Evolutionary conservation across 1,139 yeast species (phyloP).

Genomic region (Zygoascus meyerae): DNA sequence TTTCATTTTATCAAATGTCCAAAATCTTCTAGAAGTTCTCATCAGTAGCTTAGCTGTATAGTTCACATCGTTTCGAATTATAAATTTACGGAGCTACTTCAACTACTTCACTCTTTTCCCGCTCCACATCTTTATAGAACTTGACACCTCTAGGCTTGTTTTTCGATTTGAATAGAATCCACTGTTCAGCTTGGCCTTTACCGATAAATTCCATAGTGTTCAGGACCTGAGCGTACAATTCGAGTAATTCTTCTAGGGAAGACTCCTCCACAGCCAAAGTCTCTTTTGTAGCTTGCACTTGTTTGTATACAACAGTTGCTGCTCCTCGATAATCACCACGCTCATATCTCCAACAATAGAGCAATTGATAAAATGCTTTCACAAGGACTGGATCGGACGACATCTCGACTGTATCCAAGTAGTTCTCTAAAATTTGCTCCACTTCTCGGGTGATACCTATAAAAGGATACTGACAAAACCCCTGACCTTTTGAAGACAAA

Average conservation of each 20-base stretch:
- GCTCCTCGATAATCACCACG: constrained; percentile 31
- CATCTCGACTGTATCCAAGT: constrained; percentile 18
- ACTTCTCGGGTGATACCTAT: constrained; percentile 24
- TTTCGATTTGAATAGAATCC: constrained; percentile 22
- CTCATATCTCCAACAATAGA: constrained; percentile 32
- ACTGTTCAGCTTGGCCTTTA: constrained; percentile 23
- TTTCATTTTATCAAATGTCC: not conserved
- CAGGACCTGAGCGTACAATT: constrained; percentile 22
- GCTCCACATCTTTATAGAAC: constrained; percentile 5
- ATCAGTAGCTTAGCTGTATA: not conserved
- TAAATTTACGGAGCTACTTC: constrained; percentile 16
- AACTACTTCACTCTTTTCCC: constrained; percentile 17
- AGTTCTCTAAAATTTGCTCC: constrained; percentile 18
- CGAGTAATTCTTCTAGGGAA: constrained; percentile 7
- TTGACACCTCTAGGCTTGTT: not conserved
- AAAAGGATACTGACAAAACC: constrained; percentile 30
- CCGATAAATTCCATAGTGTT: constrained; percentile 28
- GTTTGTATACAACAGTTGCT: constrained; percentile 22
- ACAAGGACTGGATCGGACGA: constrained; percentile 10
- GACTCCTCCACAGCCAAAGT: not conserved
- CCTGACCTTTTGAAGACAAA: constrained; percentile 19
- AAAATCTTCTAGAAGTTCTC: not conserved
- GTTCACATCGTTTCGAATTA: constrained; percentile 4
- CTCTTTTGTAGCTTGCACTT: constrained; percentile 16
- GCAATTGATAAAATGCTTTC: constrained; percentile 24